A percentile compares a stretch with the other conserved stretches of the same genome.
These are phyloP conservation scores for Carex cristatella DNA, from an alignment of 176 grass and related monocot species.

Conservation along the genomic window DNA sequence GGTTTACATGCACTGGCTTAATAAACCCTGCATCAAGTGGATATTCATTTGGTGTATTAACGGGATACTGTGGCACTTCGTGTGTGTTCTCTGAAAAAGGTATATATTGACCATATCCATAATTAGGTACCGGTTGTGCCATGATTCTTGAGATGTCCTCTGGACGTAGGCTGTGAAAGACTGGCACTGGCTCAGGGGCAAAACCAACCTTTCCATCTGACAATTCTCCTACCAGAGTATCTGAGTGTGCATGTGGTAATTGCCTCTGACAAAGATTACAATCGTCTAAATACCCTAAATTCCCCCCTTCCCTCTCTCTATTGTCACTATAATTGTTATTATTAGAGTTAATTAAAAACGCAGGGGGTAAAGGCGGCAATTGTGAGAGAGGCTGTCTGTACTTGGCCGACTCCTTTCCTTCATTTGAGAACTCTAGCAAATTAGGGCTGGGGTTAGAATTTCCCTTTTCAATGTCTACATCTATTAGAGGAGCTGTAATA, in stretches of 20 bases:
- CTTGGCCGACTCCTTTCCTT: constrained; percentile 42
- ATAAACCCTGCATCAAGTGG: neutral
- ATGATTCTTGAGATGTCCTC: constrained; percentile 65
- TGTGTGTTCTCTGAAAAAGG: constrained; percentile 18
- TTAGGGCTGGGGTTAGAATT: constrained; percentile 5
- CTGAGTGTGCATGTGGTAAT: constrained; percentile 74
- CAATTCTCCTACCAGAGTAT: constrained; percentile 49
- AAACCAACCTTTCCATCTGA: constrained; percentile 35
- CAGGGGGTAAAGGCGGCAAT: constrained; percentile 82
- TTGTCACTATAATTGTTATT: constrained; percentile 3
- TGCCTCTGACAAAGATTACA: constrained; percentile 66
- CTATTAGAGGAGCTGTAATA: constrained; percentile 32
- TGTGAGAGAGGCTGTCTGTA: constrained; percentile 82
- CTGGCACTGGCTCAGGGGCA: constrained; percentile 23
- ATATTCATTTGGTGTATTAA: constrained; percentile 4
- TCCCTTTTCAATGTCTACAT: constrained; percentile 29
- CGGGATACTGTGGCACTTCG: constrained; percentile 9
- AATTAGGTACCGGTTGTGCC: constrained; percentile 43
- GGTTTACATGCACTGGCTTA: constrained; percentile 1
- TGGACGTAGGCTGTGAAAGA: constrained; percentile 63
- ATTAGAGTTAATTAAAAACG: constrained; percentile 54
- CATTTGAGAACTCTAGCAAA: constrained; percentile 12
- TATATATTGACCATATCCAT: constrained; percentile 41
- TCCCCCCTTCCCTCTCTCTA: constrained; percentile 23
- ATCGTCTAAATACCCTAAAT: constrained; percentile 30